Evolutionary conservation across 208 protist species (phyloP), one percentile per base, ranked within the genome.

Genomic region (Novymonas esmeraldas): DNA sequence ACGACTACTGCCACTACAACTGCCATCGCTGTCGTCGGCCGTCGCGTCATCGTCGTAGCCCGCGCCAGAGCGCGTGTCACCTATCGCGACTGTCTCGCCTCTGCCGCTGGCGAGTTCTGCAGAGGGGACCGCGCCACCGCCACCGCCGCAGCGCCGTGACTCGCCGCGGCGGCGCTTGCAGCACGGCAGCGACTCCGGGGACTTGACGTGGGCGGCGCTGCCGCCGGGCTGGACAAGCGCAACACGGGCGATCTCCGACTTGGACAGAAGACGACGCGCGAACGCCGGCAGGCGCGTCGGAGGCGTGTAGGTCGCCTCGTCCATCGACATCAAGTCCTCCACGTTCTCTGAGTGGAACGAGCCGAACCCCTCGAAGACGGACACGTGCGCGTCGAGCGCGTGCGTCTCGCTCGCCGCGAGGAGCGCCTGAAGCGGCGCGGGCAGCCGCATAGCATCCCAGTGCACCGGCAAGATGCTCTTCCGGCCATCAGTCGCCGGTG

Each of bases 261-360:
- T 72, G 13, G 68, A 50, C 28, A 89, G 72, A 22, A 94, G 59
- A 13, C 74, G 56, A 29, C 61, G 55, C 5, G 89, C 87, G 70
- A 89, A 93, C 6, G 36, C 10, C 6, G 79, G 83, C 2, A 91
- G 24, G 22, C 56, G 51, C 0, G 55, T 49, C 0, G 94, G 94
- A 0, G 67, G 52, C n/a, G 33, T 52, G 67, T 96, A 97, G 13
- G 65, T 59, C 18, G 58, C 49, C 14, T 82, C 75, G 10, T 48
- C 46, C 65, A 69, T 62, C 10, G 36, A 49, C 13, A 97, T 85
- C 5, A 97, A 63, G 29, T 93, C 89, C 58, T 98, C 90, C 14
- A 97, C 89, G 62, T 97, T 96, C 34, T 93, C 87, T 3, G 89
- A 94, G 76, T 97, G 94, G 39, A 98, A 98, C 2, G 90, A 96